Conservation (phyloP, 768 basidiomycete species). For the Jaapia argillacea region DNA sequence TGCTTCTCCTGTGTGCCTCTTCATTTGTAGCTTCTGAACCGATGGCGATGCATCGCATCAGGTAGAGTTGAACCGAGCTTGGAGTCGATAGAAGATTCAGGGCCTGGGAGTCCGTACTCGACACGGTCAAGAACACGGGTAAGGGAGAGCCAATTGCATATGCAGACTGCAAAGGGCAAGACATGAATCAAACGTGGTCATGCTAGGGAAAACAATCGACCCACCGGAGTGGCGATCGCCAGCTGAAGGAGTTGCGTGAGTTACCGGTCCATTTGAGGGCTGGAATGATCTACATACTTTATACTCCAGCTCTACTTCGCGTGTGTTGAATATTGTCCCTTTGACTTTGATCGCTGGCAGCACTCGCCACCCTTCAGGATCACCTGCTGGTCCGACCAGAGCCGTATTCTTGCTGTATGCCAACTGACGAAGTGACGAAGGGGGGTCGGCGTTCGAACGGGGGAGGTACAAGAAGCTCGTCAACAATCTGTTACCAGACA, state of each 20-base stretch:
- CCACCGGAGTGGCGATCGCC: neutral
- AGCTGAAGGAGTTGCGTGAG: neutral
- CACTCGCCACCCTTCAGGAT: constrained; percentile 12
- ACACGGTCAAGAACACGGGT: constrained; percentile 38
- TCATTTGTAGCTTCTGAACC: constrained; percentile 37
- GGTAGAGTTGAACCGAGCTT: constrained; percentile 27
- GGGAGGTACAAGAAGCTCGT: constrained; percentile 9
- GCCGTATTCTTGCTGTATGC: constrained; percentile 6
- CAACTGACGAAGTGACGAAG: constrained; percentile 7
- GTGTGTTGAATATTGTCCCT: constrained; percentile 1
- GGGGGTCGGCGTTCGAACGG: constrained; percentile 7
- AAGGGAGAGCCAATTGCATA: constrained; percentile 43
- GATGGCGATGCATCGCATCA: constrained; percentile 37
- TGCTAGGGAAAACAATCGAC: neutral
- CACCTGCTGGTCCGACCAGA: constrained; percentile 3
- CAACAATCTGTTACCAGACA: constrained; percentile 5
- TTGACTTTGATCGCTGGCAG: constrained; percentile 5
- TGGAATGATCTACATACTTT: neutral
- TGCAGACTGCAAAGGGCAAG: constrained; percentile 29
- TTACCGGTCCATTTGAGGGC: too few species aligned
- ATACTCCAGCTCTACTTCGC: constrained; percentile 1
- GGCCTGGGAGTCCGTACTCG: constrained; percentile 32
- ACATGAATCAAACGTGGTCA: neutral
- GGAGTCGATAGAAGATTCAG: constrained; percentile 38
- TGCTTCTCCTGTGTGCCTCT: constrained; percentile 25